phyloP scores from a whole-genome alignment of 495 filamentous ascomycete species.

The Hypoxylon trugodes region DNA sequence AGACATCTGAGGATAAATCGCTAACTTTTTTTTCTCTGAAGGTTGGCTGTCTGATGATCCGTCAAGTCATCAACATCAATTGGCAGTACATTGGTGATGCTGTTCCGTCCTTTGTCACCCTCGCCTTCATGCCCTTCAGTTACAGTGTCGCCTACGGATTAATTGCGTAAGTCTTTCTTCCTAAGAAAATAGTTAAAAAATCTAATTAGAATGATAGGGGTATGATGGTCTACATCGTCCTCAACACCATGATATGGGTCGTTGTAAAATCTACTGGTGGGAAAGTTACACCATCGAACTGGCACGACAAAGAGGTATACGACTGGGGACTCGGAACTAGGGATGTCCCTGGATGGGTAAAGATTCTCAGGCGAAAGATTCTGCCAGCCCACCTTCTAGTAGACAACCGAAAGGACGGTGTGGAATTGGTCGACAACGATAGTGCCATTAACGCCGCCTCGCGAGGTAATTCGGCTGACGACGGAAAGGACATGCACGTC shows the following conservation, averaged over 20 bases:
- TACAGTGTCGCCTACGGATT: constrained; percentile 83
- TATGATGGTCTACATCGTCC: constrained; percentile 72
- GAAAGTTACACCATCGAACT: constrained; percentile 72
- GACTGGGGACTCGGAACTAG: constrained; percentile 62
- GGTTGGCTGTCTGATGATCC: constrained; percentile 66
- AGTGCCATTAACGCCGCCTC: constrained; percentile 43
- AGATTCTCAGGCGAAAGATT: constrained; percentile 24
- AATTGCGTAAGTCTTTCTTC: constrained; percentile 63
- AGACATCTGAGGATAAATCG: background rate
- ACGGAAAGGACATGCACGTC: constrained; percentile 33
- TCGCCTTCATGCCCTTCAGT: constrained; percentile 82
- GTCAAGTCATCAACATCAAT: constrained; percentile 62
- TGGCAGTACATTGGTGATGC: constrained; percentile 71
- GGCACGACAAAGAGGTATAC: constrained; percentile 79
- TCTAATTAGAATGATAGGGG: constrained; percentile 55
- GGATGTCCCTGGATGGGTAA: constrained; percentile 47
- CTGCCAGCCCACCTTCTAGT: constrained; percentile 14
- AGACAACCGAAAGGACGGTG: constrained; percentile 35
- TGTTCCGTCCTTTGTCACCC: constrained; percentile 80
- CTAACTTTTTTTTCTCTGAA: constrained; percentile 35
- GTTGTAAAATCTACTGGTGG: constrained; percentile 63
- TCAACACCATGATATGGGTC: constrained; percentile 71
- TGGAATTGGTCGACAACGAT: constrained; percentile 45
- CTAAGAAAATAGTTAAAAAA: background rate
- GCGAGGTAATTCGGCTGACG: constrained; percentile 41